Evolutionary conservation across 1,139 yeast genomes (phyloP).

Genomic region (Pichia sp.): DNA sequence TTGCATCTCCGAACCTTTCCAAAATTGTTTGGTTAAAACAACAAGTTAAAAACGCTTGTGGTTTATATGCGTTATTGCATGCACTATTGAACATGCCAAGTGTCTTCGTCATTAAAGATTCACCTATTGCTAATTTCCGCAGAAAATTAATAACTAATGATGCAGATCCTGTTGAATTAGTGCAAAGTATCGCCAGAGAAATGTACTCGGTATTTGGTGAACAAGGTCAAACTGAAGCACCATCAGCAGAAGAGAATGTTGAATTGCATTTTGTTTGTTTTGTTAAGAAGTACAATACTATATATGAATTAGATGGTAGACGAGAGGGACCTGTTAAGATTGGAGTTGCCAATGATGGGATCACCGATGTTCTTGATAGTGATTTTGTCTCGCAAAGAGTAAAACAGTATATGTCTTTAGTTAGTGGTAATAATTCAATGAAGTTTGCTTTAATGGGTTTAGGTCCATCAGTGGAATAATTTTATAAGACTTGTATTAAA

Average conservation of each 20-base stretch:
- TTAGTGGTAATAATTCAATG: slow-evolving; percentile 52
- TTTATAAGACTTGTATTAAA: not conserved
- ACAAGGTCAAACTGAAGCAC: slow-evolving; percentile 77
- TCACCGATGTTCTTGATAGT: slow-evolving; percentile 49
- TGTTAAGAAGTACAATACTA: slow-evolving; percentile 49
- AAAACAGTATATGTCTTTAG: slow-evolving; percentile 55
- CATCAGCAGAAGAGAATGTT: slow-evolving; percentile 56
- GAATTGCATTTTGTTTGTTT: slow-evolving; percentile 77
- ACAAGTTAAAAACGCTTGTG: slow-evolving; percentile 86
- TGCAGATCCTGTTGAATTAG: slow-evolving; percentile 38
- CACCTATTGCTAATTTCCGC: slow-evolving; percentile 24
- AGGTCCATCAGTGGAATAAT: slow-evolving; percentile 45
- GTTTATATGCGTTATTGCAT: slow-evolving; percentile 82
- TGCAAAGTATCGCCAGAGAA: slow-evolving; percentile 41
- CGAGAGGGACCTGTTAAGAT: slow-evolving; percentile 58
- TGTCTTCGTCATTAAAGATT: slow-evolving; percentile 36
- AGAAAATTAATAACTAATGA: slow-evolving; percentile 18
- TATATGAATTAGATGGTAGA: slow-evolving; percentile 87
- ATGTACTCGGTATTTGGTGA: slow-evolving; percentile 53
- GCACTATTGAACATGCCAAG: slow-evolving; percentile 56
- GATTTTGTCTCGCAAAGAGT: slow-evolving; percentile 48
- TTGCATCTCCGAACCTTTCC: slow-evolving; percentile 10
- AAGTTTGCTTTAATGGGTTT: slow-evolving; percentile 66
- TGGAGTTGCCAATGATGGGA: slow-evolving; percentile 41
- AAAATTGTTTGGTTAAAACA: slow-evolving; percentile 68